Evolutionary conservation across 768 basidiomycete species (phyloP).

Genomic region (Collybia sp.): DNA sequence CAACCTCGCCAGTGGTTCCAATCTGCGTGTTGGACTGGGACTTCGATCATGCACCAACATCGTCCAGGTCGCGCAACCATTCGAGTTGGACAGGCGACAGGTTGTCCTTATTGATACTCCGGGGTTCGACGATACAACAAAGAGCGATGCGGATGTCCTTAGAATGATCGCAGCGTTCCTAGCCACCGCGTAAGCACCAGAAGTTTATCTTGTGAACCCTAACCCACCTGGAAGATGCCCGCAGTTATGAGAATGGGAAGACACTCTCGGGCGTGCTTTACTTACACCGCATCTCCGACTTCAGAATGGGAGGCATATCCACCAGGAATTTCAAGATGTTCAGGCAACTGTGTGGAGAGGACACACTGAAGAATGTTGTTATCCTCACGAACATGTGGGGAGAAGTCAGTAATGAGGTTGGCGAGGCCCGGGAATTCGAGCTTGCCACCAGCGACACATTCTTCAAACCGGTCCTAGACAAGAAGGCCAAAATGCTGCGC

Average conservation of each 20-base stretch:
- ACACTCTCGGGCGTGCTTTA: slow-evolving; percentile 51
- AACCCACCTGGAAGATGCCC: not conserved
- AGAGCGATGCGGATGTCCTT: slow-evolving; percentile 42
- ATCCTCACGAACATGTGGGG: slow-evolving; percentile 11
- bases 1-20: slow-evolving; percentile 46
- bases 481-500: slow-evolving; percentile 40
- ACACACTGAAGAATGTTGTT: slow-evolving; percentile 6
- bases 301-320: slow-evolving; percentile 32
- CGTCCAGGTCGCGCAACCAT: slow-evolving; percentile 37
- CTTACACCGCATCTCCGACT: slow-evolving; percentile 50
- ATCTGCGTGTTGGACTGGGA: slow-evolving; percentile 37
- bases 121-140: slow-evolving; percentile 52
- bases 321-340: slow-evolving; percentile 12
- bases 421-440: slow-evolving; percentile 37
- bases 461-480: slow-evolving; percentile 48
- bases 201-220: not conserved
- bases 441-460: slow-evolving; percentile 35
- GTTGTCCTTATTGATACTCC: slow-evolving; percentile 55
- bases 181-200: slow-evolving; percentile 21
- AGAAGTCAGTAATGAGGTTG: slow-evolving; percentile 4
- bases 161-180: slow-evolving; percentile 43
- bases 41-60: slow-evolving; percentile 47
- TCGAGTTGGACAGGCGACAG: slow-evolving; percentile 33
- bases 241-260: slow-evolving; percentile 26
- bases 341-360: slow-evolving; percentile 9